A percentile compares a stretch with the other conserved stretches of the same genome.
phyloP scores from a whole-genome alignment of 2,329 filamentous ascomycete species.

The Botrytis hyacinthi region DNA sequence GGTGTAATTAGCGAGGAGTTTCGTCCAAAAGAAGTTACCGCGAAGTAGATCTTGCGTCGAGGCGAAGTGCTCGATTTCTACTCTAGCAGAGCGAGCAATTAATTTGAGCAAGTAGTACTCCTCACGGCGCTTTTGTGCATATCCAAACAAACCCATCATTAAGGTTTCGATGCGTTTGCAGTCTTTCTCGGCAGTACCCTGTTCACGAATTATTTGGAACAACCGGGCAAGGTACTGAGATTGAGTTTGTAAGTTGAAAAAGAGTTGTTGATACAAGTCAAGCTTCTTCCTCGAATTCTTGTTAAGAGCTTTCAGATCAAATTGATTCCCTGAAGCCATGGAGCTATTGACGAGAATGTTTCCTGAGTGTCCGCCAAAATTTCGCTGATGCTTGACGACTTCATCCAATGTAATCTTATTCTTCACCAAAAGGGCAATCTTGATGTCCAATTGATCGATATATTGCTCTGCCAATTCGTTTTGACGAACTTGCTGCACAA shows the following conservation, averaged over 20 bases:
- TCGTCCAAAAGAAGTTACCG: constrained; percentile 90
- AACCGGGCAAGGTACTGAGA: constrained; percentile 89
- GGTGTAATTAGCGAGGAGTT: constrained; percentile 81
- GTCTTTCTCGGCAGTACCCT: constrained; percentile 85
- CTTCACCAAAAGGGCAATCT: constrained; percentile 96
- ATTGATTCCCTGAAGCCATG: constrained; percentile 85
- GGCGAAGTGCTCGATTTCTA: constrained; percentile 74
- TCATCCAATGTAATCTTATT: constrained; percentile 99
- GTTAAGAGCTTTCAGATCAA: constrained; percentile 95
- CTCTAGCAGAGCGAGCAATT: constrained; percentile 75
- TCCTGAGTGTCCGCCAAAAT: constrained; percentile 87
- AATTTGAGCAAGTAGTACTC: constrained; percentile 96
- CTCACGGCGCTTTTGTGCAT: constrained; percentile 93
- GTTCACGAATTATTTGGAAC: constrained; percentile 79
- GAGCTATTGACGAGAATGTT: constrained; percentile 84
- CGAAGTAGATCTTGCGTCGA: constrained; percentile 82
- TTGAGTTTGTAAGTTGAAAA: constrained; percentile 96
- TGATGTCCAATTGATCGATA: constrained; percentile 97
- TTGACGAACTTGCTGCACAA: constrained; percentile 94
- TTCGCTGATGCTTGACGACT: constrained; percentile 93
- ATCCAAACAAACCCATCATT: constrained; percentile 95
- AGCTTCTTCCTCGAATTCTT: constrained; percentile 94
- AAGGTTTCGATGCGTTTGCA: constrained; percentile 88
- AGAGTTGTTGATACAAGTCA: constrained; percentile 94
- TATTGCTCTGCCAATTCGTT: constrained; percentile 98